Conservation (phyloP, 768 basidiomycete species). For the Tricholoma sp. region DNA sequence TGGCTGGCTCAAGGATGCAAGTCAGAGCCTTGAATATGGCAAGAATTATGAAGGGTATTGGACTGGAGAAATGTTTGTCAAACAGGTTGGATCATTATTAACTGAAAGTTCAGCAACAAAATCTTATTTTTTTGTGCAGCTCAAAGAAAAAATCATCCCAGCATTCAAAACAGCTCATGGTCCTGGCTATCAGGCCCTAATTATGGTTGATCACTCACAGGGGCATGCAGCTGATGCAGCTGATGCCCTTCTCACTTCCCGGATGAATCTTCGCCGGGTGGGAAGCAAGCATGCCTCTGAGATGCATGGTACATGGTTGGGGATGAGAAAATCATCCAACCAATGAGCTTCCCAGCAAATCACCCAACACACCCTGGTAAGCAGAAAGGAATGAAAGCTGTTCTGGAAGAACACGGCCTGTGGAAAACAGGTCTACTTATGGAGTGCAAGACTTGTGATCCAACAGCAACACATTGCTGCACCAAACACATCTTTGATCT, state of each 20-base stretch:
- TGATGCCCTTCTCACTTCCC: constrained; percentile 27
- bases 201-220: constrained; percentile 38
- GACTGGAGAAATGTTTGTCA: too few species aligned
- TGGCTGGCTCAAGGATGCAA: constrained; percentile 26
- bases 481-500: constrained; percentile 13
- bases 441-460: too few species aligned
- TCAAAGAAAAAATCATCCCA: constrained; percentile 23
- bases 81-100: constrained; percentile 6
- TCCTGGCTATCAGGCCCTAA: too few species aligned
- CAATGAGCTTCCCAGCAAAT: constrained; percentile 29
- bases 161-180: too few species aligned
- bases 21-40: too few species aligned
- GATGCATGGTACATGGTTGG: constrained; percentile 25
- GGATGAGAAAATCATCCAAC: constrained; percentile 21
- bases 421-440: constrained; percentile 5
- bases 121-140: constrained; percentile 8
- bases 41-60: too few species aligned
- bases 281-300: constrained; percentile 30
- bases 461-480: too few species aligned
- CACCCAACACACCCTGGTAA: constrained; percentile 23
- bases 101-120: too few species aligned
- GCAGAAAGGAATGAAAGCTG: constrained; percentile 18
- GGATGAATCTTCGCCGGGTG: constrained; percentile 36
- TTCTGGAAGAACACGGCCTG: constrained; percentile 13
- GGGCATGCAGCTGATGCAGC: constrained; percentile 31